Evolutionary conservation across 164 flowering plant genomes (phyloP), one percentile per base, ranked within the genome.

Genomic region (Aristolochia contorta): DNA sequence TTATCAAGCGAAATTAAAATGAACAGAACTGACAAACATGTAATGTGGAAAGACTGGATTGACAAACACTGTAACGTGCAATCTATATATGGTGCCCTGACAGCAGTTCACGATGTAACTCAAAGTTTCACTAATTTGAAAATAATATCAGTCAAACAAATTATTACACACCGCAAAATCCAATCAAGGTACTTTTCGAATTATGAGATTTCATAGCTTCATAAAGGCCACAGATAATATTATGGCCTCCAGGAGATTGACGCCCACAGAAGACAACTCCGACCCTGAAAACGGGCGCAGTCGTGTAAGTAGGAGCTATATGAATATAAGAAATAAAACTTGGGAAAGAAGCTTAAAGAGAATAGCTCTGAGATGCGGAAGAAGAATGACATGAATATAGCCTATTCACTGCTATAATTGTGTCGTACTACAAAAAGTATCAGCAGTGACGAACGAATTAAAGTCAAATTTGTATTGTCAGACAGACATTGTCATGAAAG

Each of bases 241-340:
- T 71, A 57, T 71, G 74, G 37, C 74, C 74, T 51, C 74, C 74
- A 1, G 74, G 74, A 58, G 74, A 66, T 54, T 71, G 74, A 21
- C 74, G 61, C 30, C 74, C 74, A 54, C 69, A 66, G n/a, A 71
- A 71, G 21, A 71, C 63, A 23, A 66, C 54, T 32, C 74, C 74
- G 14, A 71, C 65, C 57, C 72, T 69, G 19, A 25, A 32, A 56
- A 13, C 5, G 9, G 7, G 43, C 7, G 7, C 7, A 37, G 43
- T 37, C 43, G 43, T 37, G 22, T 49, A 49, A 48, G 51, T 15
- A 2, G 2, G 20, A 48, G 20, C 51, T 15, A 48, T 48, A 48
- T 48, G 8, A 49, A 16, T 3, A 49, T 20, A 49, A 12, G 22
- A 49, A 49, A 5, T 2, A 20, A 20, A 20, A 49, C n/a, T 49